These are phyloP conservation scores for Fagopyrum esculentum DNA, from an alignment of 148 eudicot genomes.

Conservation along the genomic window DNA sequence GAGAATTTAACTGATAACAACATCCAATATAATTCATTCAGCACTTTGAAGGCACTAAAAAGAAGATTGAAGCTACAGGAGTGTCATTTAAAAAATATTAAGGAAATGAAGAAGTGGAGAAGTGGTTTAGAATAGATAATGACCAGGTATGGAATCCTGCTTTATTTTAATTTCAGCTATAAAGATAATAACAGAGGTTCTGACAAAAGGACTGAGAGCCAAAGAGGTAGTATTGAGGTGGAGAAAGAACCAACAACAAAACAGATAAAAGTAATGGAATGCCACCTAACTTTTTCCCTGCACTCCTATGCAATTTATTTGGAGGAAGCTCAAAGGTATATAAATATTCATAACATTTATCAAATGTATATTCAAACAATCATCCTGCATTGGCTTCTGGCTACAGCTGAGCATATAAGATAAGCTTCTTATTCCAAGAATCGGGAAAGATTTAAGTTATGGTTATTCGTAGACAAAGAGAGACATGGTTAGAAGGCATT, in stretches of 20 bases:
- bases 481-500: neutral
- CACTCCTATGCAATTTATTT: neutral
- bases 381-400: neutral
- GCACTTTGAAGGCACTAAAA: neutral
- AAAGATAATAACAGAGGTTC: neutral
- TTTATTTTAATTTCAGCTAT: too few species aligned
- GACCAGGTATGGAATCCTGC: neutral
- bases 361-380: neutral
- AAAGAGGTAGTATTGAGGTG: neutral
- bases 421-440: neutral
- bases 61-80: neutral
- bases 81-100: neutral
- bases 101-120: neutral
- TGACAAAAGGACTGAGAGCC: neutral
- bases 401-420: neutral
- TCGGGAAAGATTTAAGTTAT: neutral
- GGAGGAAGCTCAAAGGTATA: neutral
- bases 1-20: constrained; percentile 64
- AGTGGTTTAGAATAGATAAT: neutral
- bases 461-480: neutral
- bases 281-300: neutral
- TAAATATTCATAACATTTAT: neutral
- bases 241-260: neutral
- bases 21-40: neutral
- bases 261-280: neutral